Percentiles rank a stretch among this genome's conserved stretches.
Evolutionary conservation across 169 alveolate species (phyloP).

Genomic region (Babesia bovis): DNA sequence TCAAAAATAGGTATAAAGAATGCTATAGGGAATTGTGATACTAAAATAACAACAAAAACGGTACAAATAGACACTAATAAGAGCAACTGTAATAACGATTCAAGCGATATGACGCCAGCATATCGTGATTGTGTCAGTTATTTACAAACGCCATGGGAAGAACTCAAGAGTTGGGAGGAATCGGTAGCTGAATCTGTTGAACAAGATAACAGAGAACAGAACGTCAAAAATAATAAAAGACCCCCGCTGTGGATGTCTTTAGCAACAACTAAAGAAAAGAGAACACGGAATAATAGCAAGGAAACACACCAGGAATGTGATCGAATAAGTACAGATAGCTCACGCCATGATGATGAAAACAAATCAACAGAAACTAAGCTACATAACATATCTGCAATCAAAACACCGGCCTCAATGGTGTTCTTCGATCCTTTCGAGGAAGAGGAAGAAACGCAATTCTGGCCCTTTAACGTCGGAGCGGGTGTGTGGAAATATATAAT

Average conservation of each 20-base stretch:
- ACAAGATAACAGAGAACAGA: too few relatives aligned
- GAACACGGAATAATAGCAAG: too few relatives aligned
- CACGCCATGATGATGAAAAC: not conserved
- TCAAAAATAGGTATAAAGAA: not conserved
- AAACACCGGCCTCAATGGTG: not conserved
- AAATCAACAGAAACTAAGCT: not conserved
- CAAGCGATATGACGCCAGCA: not conserved
- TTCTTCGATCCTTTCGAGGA: constrained; percentile 31
- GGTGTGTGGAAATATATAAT: constrained; percentile 12
- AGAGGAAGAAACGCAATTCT: not conserved
- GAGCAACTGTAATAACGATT: not conserved
- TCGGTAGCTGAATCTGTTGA: too few relatives aligned
- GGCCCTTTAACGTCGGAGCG: constrained; percentile 24
- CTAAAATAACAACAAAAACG: not conserved
- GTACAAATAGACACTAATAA: not conserved
- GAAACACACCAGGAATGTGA: not conserved
- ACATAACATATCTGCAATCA: constrained; percentile 15
- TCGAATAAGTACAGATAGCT: not conserved
- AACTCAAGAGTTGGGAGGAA: not conserved
- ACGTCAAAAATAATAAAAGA: not conserved
- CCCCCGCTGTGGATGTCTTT: not conserved
- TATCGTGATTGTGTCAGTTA: constrained; percentile 1
- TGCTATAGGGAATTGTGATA: not conserved
- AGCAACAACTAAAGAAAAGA: not conserved
- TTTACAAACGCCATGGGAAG: not conserved